These are phyloP conservation scores for Globisporangium mamillatum DNA, from an alignment of 352 stramenopile species.

Conservation along the genomic window DNA sequence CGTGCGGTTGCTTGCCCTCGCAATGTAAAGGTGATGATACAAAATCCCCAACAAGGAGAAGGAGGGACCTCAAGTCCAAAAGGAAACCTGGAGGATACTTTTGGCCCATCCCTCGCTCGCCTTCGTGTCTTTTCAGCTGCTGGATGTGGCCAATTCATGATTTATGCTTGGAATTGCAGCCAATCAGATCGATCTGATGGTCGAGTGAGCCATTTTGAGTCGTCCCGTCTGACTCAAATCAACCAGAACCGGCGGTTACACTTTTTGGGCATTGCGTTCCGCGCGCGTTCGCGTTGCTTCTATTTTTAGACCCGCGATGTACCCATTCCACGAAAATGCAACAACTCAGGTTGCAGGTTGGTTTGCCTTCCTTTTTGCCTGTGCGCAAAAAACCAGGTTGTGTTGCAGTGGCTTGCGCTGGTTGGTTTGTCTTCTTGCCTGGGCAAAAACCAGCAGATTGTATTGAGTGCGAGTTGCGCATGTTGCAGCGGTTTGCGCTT, in stretches of 20 bases:
- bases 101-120: too few relatives aligned
- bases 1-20: neutral
- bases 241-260: neutral
- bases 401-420: too few relatives aligned
- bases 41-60: neutral
- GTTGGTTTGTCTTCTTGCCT: neutral
- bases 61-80: conserved; percentile 6
- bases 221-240: neutral
- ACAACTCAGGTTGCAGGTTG: conserved; percentile 1
- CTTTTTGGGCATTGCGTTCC: conserved; percentile 8
- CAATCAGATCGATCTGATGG: conserved; percentile 9
- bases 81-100: conserved; percentile 1
- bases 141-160: conserved; percentile 2
- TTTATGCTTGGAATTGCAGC: neutral
- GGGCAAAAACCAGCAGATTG: neutral
- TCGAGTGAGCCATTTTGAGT: neutral
- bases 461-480: neutral
- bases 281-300: conserved; percentile 8
- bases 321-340: conserved; percentile 1
- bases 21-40: neutral
- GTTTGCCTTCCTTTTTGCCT: too few relatives aligned
- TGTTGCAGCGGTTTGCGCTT: neutral
- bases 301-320: neutral
- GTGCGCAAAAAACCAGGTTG: too few relatives aligned
- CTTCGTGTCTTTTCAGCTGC: neutral